Percentiles rank a stretch among this genome's conserved stretches.
These are phyloP conservation scores for Didymosphaeria variabile DNA, from an alignment of 2,329 filamentous ascomycete genomes.

Conservation along the genomic window DNA sequence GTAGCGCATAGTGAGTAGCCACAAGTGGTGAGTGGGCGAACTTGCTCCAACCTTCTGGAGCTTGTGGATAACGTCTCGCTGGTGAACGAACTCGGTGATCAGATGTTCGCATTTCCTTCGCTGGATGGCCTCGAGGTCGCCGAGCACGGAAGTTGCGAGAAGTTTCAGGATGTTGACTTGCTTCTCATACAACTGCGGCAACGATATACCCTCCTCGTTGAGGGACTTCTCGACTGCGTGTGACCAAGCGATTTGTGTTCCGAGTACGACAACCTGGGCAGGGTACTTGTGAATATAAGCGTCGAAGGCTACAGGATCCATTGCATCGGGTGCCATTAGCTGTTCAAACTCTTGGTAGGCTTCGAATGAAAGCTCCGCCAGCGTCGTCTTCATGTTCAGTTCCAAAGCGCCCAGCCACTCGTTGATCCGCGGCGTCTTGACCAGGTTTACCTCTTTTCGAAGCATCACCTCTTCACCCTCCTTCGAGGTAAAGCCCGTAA, in stretches of 20 bases:
- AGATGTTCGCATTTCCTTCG: constrained; percentile 98
- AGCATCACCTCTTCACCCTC: constrained; percentile 89
- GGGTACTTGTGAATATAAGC: constrained; percentile 86
- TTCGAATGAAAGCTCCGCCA: constrained; percentile 89
- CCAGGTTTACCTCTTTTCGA: constrained; percentile 89
- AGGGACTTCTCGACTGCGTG: constrained; percentile 83
- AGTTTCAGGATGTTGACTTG: constrained; percentile 86
- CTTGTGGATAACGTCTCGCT: constrained; percentile 91
- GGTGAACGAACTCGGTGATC: constrained; percentile 98
- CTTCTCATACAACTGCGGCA: constrained; percentile 78
- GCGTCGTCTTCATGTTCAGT: constrained; percentile 89
- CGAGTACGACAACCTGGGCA: constrained; percentile 93
- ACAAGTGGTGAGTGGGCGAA: constrained; percentile 82
- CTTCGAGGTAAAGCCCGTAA: constrained; percentile 92
- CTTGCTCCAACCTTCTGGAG: constrained; percentile 79
- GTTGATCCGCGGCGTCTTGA: constrained; percentile 96
- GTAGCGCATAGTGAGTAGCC: constrained; percentile 97
- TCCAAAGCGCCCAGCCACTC: constrained; percentile 97
- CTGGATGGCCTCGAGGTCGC: constrained; percentile 84
- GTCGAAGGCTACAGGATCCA: constrained; percentile 76
- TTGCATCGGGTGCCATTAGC: constrained; percentile 75
- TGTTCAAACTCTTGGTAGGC: constrained; percentile 83
- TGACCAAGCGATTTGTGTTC: constrained; percentile 94
- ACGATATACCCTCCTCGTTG: constrained; percentile 71
- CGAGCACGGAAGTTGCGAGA: constrained; percentile 87